Evolutionary conservation across 2,329 filamentous ascomycete species (phyloP).

Genomic region (Pezicula rhizophila): DNA sequence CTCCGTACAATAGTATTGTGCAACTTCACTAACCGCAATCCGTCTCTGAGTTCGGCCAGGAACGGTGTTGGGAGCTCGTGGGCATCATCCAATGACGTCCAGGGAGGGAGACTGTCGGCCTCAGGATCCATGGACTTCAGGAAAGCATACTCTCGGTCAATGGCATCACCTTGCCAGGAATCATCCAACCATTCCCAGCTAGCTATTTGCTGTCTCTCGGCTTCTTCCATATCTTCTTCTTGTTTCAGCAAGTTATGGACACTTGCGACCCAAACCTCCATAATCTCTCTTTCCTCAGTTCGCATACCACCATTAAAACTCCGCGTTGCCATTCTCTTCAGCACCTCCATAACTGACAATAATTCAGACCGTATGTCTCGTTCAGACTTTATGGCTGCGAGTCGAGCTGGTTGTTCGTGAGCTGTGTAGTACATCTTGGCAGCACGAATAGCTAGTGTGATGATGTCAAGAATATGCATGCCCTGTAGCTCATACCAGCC

Average conservation of each 20-base stretch:
- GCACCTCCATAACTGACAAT: conserved; percentile 77
- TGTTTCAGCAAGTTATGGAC: conserved; percentile 70
- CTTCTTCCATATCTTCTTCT: conserved; percentile 72
- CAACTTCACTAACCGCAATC: conserved; percentile 73
- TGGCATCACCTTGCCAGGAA: conserved; percentile 69
- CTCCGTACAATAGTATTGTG: conserved; percentile 86
- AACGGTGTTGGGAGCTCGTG: conserved; percentile 63
- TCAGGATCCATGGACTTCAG: conserved; percentile 66
- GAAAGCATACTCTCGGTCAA: conserved; percentile 77
- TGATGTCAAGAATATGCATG: conserved; percentile 84
- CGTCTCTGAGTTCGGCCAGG: conserved; percentile 67
- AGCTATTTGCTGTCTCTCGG: conserved; percentile 58
- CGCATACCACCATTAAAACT: conserved; percentile 80
- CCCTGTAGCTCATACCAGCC: conserved; percentile 86
- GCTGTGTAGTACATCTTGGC: conserved; percentile 96
- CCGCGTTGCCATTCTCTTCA: conserved; percentile 85
- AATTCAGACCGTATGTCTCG: conserved; percentile 79
- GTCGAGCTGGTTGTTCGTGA: conserved; percentile 77
- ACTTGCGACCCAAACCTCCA: conserved; percentile 72
- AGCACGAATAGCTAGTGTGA: conserved; percentile 90
- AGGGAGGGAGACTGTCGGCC: conserved; percentile 57
- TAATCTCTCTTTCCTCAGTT: conserved; percentile 68
- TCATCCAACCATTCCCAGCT: conserved; percentile 75
- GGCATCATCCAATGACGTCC: conserved; percentile 32
- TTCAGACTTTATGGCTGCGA: conserved; percentile 84